Base-by-base conservation (phyloP, 352 stramenopile genomes). In the Phytophthora litchii region DNA sequence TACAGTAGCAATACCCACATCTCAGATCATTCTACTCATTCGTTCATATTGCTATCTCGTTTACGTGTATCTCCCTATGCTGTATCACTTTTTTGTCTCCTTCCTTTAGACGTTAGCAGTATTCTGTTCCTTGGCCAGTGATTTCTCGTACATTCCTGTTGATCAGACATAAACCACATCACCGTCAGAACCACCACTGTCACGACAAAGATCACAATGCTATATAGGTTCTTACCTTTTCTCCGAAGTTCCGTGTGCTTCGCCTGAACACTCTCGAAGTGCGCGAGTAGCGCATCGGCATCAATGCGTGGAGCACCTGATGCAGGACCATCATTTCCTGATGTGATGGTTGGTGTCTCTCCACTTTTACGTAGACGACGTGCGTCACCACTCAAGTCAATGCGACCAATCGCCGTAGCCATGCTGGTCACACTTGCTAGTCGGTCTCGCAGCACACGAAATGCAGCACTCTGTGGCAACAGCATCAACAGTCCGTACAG, bases 401-500 rank as follows among this genome's bases (percentile, higher is more conserved):
- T 89, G 59, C 78, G 78, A 11, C 77, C 84, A 31, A 95, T 94
- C 3, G 85, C 79, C 14, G 83, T 94, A 16, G 87, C 81, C 87
- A 95, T 95, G 61, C 87, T 92, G 20, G 87, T 95, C 20, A 95
- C 85, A 53, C 83, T 92, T 16, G 86, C 85, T 11, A 95, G 67
- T 12, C 87, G 85, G 40, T 95, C 87, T 10, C 87, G 83, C 14
- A 95, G 56, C 45, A 93, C 92, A 14, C 83, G 79, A 56, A 94
- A 95, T 4, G 87, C 87, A 9, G 87, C 74, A 50, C 87, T 95
- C 45, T 99, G 97, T 6, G 97, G 97, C 4, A 99, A 66, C 31
- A 99, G 78, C 95, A 99, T 99, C 16, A 99, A 68, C 23, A 99
- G 73, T 4, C 97, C 97, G 61, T 99, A 99, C 13, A 99, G 78